These are phyloP conservation scores for Trichosporon coremiiforme DNA, from an alignment of 1,284 basidiomycete genomes.

Conservation along the genomic window DNA sequence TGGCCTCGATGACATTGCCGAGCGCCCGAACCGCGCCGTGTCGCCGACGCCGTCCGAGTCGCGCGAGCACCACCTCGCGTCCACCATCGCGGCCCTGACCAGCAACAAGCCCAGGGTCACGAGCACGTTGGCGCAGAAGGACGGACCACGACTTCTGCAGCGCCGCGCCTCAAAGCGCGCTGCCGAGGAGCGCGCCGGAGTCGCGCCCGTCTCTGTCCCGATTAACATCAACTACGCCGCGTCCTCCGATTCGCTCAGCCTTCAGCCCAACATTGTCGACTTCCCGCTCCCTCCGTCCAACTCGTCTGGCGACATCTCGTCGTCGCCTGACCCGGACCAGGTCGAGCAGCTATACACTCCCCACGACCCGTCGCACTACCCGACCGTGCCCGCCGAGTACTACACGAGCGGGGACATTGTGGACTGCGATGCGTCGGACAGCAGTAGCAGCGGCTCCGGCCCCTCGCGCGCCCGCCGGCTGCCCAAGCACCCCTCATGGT, in stretches of 20 bases:
- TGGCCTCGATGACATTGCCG: constrained; percentile 29
- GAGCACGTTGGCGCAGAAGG: constrained; percentile 12
- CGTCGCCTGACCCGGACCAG: constrained; percentile 31
- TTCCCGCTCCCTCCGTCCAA: constrained; percentile 34
- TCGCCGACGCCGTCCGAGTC: constrained; percentile 15
- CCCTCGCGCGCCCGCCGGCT: constrained; percentile 4
- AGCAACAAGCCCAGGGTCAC: neutral
- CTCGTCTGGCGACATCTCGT: constrained; percentile 27
- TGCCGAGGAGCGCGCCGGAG: neutral
- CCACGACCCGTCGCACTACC: constrained; percentile 22
- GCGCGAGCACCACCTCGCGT: constrained; percentile 6
- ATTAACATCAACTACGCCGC: constrained; percentile 33
- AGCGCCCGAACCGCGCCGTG: constrained; percentile 7
- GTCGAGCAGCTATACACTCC: constrained; percentile 35
- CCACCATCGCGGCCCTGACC: constrained; percentile 2
- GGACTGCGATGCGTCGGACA: constrained; percentile 18
- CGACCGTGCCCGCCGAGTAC: constrained; percentile 18
- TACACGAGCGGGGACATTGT: constrained; percentile 19
- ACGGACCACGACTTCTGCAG: neutral
- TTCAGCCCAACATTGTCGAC: constrained; percentile 26
- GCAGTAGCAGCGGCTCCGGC: constrained; percentile 10
- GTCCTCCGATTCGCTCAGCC: constrained; percentile 30
- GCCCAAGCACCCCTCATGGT: constrained; percentile 30
- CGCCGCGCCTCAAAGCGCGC: constrained; percentile 1
- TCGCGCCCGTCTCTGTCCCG: constrained; percentile 21